A percentile compares a stretch with the other conserved stretches of the same genome.
Conservation (phyloP, 1,139 yeast species). For the Suhomyces taliae region DNA sequence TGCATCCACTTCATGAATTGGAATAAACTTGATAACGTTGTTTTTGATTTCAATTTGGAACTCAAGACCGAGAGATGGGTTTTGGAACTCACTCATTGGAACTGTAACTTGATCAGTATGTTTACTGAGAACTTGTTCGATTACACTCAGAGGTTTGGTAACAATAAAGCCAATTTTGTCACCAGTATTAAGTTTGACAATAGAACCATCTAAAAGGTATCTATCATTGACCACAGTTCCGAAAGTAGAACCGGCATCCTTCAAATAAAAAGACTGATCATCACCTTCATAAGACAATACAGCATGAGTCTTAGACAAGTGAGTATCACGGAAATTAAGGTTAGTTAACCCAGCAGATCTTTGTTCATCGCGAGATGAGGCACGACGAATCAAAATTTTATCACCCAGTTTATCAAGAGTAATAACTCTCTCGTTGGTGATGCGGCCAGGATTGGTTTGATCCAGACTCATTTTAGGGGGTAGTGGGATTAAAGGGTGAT, state of each 20-base stretch:
- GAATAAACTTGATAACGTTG: conserved; percentile 13
- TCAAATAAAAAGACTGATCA: conserved; percentile 20
- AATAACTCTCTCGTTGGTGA: conserved; percentile 19
- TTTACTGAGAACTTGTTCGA: conserved; percentile 17
- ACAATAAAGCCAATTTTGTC: conserved; percentile 37
- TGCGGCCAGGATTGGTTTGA: not conserved
- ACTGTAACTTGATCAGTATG: conserved; percentile 14
- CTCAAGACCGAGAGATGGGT: conserved; percentile 25
- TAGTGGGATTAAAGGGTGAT: not conserved
- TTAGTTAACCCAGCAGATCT: conserved; percentile 28
- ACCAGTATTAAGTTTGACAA: conserved; percentile 21
- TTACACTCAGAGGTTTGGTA: conserved; percentile 27
- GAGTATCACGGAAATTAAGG: conserved; percentile 32
- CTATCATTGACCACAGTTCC: conserved; percentile 39
- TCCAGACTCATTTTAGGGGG: conserved; percentile 3
- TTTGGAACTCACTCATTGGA: conserved; percentile 24
- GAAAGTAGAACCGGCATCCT: conserved; percentile 38
- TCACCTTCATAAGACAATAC: conserved; percentile 15
- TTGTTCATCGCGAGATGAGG: conserved; percentile 27
- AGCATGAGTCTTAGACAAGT: conserved; percentile 38
- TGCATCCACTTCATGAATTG: conserved; percentile 5
- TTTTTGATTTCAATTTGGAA: conserved; percentile 19
- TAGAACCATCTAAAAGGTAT: conserved; percentile 22
- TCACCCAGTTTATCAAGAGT: conserved; percentile 17
- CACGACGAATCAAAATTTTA: conserved; percentile 24